Evolutionary conservation across 805 yeast species (phyloP).

Genomic region (Metschnikowia shivogae): DNA sequence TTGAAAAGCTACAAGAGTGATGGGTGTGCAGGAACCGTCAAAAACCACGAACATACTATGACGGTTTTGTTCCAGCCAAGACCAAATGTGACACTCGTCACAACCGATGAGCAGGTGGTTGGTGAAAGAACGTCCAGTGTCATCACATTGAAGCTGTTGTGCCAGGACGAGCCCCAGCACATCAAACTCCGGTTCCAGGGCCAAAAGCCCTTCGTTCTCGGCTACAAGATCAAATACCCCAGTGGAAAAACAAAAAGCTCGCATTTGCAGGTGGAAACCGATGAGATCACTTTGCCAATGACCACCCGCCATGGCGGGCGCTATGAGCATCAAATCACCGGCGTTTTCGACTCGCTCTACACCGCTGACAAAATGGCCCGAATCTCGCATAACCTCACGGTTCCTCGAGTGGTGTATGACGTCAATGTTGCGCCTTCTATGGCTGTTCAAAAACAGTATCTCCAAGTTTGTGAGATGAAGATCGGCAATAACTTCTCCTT

Average conservation of each 20-base stretch:
- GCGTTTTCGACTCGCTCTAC: constrained; percentile 65
- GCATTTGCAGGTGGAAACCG: constrained; percentile 28
- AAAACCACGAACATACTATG: constrained; percentile 10
- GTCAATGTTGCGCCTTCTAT: constrained; percentile 65
- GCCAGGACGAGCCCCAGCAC: constrained; percentile 27
- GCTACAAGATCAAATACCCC: constrained; percentile 60
- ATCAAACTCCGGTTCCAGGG: constrained; percentile 47
- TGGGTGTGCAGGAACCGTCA: constrained; percentile 43
- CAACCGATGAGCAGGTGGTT: constrained; percentile 17
- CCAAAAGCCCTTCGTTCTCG: constrained; percentile 62
- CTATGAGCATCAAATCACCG: constrained; percentile 57
- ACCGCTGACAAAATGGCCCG: constrained; percentile 28
- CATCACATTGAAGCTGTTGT: constrained; percentile 25
- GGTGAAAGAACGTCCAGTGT: constrained; percentile 2
- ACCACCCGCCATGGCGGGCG: constrained; percentile 49
- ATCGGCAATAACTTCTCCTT: constrained; percentile 28
- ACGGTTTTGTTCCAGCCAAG: constrained; percentile 24
- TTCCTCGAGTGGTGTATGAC: constrained; percentile 27
- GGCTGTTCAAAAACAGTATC: constrained; percentile 43
- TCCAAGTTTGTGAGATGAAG: constrained; percentile 44
- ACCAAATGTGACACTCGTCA: constrained; percentile 13
- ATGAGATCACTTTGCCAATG: constrained; percentile 31
- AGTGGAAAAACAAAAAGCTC: constrained; percentile 43
- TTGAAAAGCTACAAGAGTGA: constrained; percentile 37
- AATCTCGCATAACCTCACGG: constrained; percentile 1